phyloP scores from a whole-genome alignment of 1,284 basidiomycete genomes.

The Thecaphora frezii region DNA sequence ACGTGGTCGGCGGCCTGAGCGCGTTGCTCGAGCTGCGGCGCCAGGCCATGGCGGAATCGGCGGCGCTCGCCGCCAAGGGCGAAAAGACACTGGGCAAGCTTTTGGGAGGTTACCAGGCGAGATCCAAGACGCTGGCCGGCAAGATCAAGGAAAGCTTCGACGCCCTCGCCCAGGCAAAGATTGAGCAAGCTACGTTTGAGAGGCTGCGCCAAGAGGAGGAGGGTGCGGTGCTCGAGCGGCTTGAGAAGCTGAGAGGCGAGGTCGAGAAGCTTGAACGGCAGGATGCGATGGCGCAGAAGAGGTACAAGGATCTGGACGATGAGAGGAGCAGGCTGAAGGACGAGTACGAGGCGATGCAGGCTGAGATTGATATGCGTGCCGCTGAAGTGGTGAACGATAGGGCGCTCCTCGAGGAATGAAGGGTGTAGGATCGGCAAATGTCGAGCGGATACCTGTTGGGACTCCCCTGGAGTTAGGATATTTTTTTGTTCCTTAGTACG shows the following conservation, averaged over 20 bases:
- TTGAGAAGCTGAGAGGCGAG: constrained; percentile 40
- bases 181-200: constrained; percentile 42
- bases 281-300: constrained; percentile 41
- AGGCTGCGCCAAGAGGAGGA: constrained; percentile 42
- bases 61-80: constrained; percentile 75
- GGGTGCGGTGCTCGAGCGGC: constrained; percentile 38
- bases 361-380: constrained; percentile 54
- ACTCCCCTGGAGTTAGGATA: too few species aligned
- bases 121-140: constrained; percentile 71
- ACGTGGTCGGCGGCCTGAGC: constrained; percentile 70
- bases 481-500: too few species aligned
- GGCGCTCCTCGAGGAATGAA: constrained; percentile 2
- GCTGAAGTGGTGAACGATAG: constrained; percentile 40
- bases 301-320: constrained; percentile 39
- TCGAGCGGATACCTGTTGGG: too few species aligned
- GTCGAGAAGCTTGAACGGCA: constrained; percentile 38
- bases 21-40: constrained; percentile 69
- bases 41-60: constrained; percentile 79
- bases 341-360: constrained; percentile 42
- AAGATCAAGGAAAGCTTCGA: constrained; percentile 25
- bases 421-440: too few species aligned
- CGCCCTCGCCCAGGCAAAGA: constrained; percentile 25
- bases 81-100: constrained; percentile 89
- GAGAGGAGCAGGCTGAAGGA: constrained; percentile 32
- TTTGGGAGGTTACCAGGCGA: constrained; percentile 85